Evolutionary conservation across 148 eudicot species (phyloP), one percentile per base, ranked within the genome.

Genomic region (Polygonum aviculare): DNA sequence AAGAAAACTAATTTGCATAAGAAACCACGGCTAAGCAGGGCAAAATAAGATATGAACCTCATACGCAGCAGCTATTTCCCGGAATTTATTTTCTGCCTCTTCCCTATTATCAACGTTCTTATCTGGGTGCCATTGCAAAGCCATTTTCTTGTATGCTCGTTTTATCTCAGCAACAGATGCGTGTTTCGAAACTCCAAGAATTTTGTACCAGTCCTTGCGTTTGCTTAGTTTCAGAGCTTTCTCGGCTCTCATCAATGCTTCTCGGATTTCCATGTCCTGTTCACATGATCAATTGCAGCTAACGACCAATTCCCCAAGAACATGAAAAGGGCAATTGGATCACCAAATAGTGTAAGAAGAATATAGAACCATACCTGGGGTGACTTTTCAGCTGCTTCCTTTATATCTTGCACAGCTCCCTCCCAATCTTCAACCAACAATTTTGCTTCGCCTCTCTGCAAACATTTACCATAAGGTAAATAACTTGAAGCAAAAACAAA

Each of bases 81-180:
- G 85, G 74, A 94, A 94, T 82, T 92, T 82, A 74, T 84, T 84
- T 80, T 92, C 98, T 31, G 97, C 98, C 85, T 92, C 98, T 76
- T 90, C 98, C 84, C 96, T 86, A 62, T 94, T 94, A 60, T 87
- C 98, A 38, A 83, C 85, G 79, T 94, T 92, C 84, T 94, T 94
- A 85, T 94, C 98, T 16, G 98, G 98, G 72, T 94, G 98, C 97
- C 98, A 94, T 78, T 90, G 87, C 86, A 94, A 90, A 82, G 97
- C 98, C 59, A 92, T 87, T 78, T 83, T 94, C 84, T 92, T 92
- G 81, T 94, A 94, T 15, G 98, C 97, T 76, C 82, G 81, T 75
- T 91, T 92, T 39, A 94, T 94, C 77, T 94, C 96, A 14, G 95
- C 85, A 69, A 86, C 69, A 16, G 93, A 80, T 50, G 97, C 88